Evolutionary conservation across 208 protist genomes (phyloP).

Genomic region (Acanthamoeba divionensis): DNA sequence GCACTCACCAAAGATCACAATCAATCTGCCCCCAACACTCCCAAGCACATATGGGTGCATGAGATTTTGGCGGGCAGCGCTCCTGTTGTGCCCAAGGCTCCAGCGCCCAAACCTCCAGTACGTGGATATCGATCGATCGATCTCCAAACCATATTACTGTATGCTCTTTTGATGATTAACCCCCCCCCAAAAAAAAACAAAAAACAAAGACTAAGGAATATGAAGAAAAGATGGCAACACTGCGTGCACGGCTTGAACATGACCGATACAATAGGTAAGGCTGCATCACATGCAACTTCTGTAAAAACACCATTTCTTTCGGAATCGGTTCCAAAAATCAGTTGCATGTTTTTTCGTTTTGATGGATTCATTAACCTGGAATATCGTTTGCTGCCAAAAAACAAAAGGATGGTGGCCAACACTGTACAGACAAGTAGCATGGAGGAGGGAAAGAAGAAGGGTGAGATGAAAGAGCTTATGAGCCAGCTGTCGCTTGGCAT

Average conservation of each 20-base stretch:
- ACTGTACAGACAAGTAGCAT: not conserved
- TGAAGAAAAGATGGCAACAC: not conserved
- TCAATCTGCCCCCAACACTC: not conserved
- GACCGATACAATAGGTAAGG: not conserved
- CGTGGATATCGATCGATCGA: not conserved
- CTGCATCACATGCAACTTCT: not conserved
- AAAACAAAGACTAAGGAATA: not conserved
- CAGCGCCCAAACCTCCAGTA: not conserved
- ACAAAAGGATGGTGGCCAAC: conserved; percentile 23
- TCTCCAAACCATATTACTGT: not conserved
- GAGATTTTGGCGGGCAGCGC: conserved; percentile 5
- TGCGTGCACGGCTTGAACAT: not conserved
- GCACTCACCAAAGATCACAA: not conserved
- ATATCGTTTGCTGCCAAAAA: not conserved
- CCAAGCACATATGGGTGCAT: not conserved
- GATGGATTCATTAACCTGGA: not conserved
- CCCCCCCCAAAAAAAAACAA: not conserved
- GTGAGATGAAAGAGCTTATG: conserved; percentile 10
- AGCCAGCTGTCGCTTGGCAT: not conserved
- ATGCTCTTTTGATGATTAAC: not conserved
- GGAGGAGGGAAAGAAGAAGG: not conserved
- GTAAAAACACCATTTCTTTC: not conserved
- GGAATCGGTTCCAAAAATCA: not conserved
- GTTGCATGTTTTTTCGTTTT: not conserved
- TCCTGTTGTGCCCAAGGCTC: not conserved